Conservation (phyloP, 2,329 filamentous ascomycete genomes). For the Cordyceps militaris region DNA sequence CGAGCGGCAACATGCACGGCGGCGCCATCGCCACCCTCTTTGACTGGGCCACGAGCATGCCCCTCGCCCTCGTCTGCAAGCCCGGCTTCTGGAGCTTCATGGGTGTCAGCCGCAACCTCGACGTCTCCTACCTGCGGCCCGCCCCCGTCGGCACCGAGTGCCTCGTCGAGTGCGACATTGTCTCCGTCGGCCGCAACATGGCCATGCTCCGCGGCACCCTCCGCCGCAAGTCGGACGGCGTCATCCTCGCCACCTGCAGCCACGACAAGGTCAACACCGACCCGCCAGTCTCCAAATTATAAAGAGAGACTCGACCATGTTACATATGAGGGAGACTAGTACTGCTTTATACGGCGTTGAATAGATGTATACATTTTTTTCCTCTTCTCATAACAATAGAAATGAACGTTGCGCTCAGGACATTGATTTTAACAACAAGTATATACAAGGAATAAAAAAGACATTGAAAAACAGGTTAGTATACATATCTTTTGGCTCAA, state of each 20-base stretch:
- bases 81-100: conserved; percentile 55
- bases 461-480: too few relatives aligned
- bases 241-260: conserved; percentile 50
- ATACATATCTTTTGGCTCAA: too few relatives aligned
- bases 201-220: conserved; percentile 48
- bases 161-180: conserved; percentile 48
- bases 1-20: conserved; percentile 49
- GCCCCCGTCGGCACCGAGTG: conserved; percentile 44
- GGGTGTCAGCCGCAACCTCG: conserved; percentile 60
- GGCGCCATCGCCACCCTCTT: conserved; percentile 60
- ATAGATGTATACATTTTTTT: background rate
- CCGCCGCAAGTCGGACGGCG: conserved; percentile 44
- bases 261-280: conserved; percentile 61
- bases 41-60: conserved; percentile 56
- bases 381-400: too few relatives aligned
- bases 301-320: background rate
- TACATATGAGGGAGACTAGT: too few relatives aligned
- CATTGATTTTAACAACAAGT: too few relatives aligned
- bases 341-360: background rate
- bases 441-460: too few relatives aligned
- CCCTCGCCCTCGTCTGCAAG: conserved; percentile 47
- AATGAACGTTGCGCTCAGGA: too few relatives aligned
- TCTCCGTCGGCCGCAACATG: conserved; percentile 50
- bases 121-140: conserved; percentile 60
- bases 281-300: conserved; percentile 25